Evolutionary conservation across 495 filamentous ascomycete genomes (phyloP).

Genomic region (Staphylotrichum tortipilum): DNA sequence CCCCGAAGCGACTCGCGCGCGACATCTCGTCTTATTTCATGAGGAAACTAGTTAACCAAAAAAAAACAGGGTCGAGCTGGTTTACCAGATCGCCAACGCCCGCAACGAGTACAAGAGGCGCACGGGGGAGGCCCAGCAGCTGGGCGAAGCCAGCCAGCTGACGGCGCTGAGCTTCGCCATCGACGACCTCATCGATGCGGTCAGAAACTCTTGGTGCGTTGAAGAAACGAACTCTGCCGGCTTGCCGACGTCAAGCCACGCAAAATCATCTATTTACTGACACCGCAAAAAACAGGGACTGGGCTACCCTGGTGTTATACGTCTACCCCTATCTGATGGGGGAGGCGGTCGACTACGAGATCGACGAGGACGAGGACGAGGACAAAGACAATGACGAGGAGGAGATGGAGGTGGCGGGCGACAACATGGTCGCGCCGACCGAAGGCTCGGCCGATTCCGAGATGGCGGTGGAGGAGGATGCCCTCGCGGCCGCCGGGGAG

Average conservation of each 20-base stretch:
- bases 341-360: not conserved
- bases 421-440: too few species aligned
- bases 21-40: too few species aligned
- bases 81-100: not conserved
- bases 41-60: too few species aligned
- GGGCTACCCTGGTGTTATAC: not conserved
- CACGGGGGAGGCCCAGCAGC: not conserved
- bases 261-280: too few species aligned
- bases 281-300: not conserved
- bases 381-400: not conserved
- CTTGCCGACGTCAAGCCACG: too few species aligned
- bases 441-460: too few species aligned
- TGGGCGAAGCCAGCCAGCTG: not conserved
- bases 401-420: too few species aligned
- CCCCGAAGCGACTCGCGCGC: too few species aligned
- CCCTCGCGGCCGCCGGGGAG: not conserved
- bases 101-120: not conserved
- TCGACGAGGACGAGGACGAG: not conserved
- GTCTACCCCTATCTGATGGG: not conserved
- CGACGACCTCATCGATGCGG: not conserved
- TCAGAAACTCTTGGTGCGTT: not conserved
- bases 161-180: not conserved
- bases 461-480: too few species aligned
- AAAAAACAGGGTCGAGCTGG: not conserved
- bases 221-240: too few species aligned